Conservation (phyloP, 768 basidiomycete species). For the Amanita pallidorosea region DNA sequence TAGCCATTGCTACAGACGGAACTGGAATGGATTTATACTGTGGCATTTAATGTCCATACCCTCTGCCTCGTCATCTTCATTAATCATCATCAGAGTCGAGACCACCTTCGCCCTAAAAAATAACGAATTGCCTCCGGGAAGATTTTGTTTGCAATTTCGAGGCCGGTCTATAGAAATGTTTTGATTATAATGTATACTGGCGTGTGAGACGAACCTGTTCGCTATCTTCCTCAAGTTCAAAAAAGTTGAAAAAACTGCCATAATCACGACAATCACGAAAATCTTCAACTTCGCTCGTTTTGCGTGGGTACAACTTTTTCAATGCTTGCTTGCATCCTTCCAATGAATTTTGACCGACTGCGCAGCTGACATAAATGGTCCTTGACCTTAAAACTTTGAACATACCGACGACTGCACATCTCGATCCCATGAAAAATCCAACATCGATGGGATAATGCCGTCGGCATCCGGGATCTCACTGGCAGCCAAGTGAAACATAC, state of each 20-base stretch:
- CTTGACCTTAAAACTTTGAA: conserved; percentile 1
- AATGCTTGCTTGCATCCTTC: conserved; percentile 67
- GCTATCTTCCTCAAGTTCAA: conserved; percentile 55
- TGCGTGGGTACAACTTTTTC: conserved; percentile 69
- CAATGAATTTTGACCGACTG: conserved; percentile 66
- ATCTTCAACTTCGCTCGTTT: conserved; percentile 56
- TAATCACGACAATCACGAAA: conserved; percentile 49
- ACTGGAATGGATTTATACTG: too few species aligned
- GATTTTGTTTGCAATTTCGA: too few species aligned
- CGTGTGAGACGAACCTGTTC: conserved; percentile 56
- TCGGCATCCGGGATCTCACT: conserved; percentile 56
- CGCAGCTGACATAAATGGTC: conserved; percentile 3
- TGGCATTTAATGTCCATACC: too few species aligned
- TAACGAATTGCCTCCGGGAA: too few species aligned
- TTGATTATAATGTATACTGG: too few species aligned
- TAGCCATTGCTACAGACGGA: too few species aligned
- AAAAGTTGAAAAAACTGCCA: conserved; percentile 87
- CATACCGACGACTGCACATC: conserved; percentile 60
- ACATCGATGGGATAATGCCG: conserved; percentile 68
- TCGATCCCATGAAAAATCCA: conserved; percentile 73
- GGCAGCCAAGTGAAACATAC: conserved; percentile 41
- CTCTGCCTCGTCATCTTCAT: too few species aligned
- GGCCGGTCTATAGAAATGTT: too few species aligned
- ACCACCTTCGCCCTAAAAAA: too few species aligned
- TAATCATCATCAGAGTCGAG: too few species aligned